These are phyloP conservation scores for Eucalyptus lansdowneana DNA, from an alignment of 345 rosid species.

Conservation along the genomic window DNA sequence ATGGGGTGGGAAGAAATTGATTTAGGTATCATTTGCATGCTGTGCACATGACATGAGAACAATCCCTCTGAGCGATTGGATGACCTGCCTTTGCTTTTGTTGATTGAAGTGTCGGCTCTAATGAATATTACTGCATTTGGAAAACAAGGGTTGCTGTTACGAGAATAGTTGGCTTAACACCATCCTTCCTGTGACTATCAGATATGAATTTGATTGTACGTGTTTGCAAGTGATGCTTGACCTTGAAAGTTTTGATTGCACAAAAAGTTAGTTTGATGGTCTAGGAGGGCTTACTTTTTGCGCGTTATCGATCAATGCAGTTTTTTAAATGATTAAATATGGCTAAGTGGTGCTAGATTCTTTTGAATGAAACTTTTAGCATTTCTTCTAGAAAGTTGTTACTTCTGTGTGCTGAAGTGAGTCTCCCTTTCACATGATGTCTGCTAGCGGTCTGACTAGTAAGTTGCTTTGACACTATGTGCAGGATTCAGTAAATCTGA, in stretches of 20 bases:
- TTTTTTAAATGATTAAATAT: background rate
- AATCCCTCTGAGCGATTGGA: background rate
- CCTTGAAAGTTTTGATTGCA: background rate
- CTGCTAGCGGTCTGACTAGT: background rate
- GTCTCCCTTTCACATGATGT: background rate
- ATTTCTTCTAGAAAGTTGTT: background rate
- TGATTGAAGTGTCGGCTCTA: background rate
- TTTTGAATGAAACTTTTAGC: background rate
- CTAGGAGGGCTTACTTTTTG: accelerated
- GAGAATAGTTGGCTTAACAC: background rate
- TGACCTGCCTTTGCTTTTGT: background rate
- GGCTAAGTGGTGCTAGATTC: background rate
- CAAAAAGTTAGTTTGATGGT: background rate
- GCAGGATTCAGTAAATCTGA: constrained; percentile 55
- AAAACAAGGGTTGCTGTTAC: background rate
- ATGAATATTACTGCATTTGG: background rate
- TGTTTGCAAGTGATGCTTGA: background rate
- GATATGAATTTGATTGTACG: background rate
- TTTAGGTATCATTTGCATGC: background rate
- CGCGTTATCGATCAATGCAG: background rate
- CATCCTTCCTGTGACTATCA: background rate
- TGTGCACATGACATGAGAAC: background rate
- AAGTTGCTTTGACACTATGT: background rate
- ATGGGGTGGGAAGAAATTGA: background rate
- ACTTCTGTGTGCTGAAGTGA: background rate